Evolutionary conservation across 1,139 yeast genomes (phyloP), one percentile per base, ranked within the genome.

Genomic region (Kluyveromyces marxianus): DNA sequence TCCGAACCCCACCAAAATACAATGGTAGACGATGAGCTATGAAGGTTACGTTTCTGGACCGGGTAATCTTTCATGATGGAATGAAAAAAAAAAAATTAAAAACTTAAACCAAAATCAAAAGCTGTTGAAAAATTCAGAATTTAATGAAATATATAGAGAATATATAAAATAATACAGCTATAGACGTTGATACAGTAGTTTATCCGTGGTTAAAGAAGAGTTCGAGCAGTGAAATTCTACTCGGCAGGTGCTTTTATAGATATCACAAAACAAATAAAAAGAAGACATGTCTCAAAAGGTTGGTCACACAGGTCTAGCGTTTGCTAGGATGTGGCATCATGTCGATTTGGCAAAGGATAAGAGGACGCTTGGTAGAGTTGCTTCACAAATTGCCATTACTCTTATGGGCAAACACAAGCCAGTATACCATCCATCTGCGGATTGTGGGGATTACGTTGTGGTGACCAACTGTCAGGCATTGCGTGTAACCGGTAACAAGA

Each of bases 331-430:
- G 40, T 92, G 99, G 99, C 97, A 90, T 63, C 96, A 90, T 62
- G 86, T 94, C 34, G 97, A 92, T 62, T 78, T 88, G 43, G 88
- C 96, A 21, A 76, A 79, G 41, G 98, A 92, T 48, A 68, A 73
- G 37, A 77, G 98, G 60, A 82, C 97, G 0, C 69, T 94, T 44
- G 99, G 99, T 64, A 83, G 98, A 60, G 68, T 94, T 49, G 98
- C 99, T 2, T 75, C 95, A 1, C 76, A 82, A 50, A 88, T 92
- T 48, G 97, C 98, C 33, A 71, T 80, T 34, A 82, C 95, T 0
- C 74, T 94, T 44, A 89, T 87, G 70, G 98, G 99, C 21, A 94
- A 94, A 66, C 97, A 92, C 69, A 92, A 92, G 70, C 99, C 98
- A 5, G 79, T 89, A 0, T 84, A 69, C 56, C 86, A 90, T 54